Conservation (phyloP, 2,329 filamentous ascomycete genomes). For the Neophaeococcomyces aloes region DNA sequence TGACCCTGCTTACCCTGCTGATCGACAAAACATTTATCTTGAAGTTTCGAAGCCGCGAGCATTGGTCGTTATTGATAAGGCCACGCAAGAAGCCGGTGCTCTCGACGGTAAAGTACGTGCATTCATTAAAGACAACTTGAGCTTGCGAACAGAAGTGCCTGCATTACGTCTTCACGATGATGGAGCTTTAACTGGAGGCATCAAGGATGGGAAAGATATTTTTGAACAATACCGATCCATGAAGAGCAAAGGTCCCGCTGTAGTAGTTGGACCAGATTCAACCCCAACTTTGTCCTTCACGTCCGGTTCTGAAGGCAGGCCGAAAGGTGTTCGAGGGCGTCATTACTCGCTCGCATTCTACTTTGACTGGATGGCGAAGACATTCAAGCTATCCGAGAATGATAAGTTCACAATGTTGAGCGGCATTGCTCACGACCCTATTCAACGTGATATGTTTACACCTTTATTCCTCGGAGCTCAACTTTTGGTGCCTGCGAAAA, state of each 20-base stretch:
- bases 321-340: slow-evolving; percentile 77
- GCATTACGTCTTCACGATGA: slow-evolving; percentile 60
- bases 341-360: slow-evolving; percentile 81
- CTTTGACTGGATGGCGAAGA: slow-evolving; percentile 86
- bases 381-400: slow-evolving; percentile 61
- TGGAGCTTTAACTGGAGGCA: slow-evolving; percentile 61
- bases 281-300: slow-evolving; percentile 67
- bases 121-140: slow-evolving; percentile 64
- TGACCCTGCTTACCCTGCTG: slow-evolving; percentile 73
- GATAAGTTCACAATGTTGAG: slow-evolving; percentile 72
- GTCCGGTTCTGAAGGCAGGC: slow-evolving; percentile 61
- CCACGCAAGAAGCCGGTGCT: slow-evolving; percentile 56
- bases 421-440: slow-evolving; percentile 62
- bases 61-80: slow-evolving; percentile 62
- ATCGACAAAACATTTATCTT: slow-evolving; percentile 70
- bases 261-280: slow-evolving; percentile 77
- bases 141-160: slow-evolving; percentile 64
- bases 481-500: slow-evolving; percentile 65
- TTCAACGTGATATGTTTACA: slow-evolving; percentile 67
- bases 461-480: slow-evolving; percentile 77
- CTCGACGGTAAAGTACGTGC: slow-evolving; percentile 49
- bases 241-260: slow-evolving; percentile 52
- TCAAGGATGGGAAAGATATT: slow-evolving; percentile 54
- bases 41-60: slow-evolving; percentile 66
- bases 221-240: slow-evolving; percentile 45